Base-by-base conservation (phyloP, 495 filamentous ascomycete species). In the Lasiosphaeria hispida region DNA sequence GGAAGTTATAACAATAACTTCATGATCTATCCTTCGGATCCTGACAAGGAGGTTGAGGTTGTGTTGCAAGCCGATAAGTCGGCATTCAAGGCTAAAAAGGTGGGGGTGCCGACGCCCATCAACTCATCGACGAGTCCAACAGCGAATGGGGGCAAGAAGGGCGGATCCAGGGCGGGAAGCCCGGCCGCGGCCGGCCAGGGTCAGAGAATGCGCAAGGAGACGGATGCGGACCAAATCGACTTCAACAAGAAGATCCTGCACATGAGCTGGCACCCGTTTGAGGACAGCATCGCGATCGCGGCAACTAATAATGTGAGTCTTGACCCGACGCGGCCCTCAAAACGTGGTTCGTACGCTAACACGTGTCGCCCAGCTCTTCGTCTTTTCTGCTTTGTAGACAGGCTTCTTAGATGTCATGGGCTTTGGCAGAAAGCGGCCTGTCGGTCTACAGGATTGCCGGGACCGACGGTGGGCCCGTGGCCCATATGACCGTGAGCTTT, bases 241-340 rank as follows among this genome's bases (percentile, higher is more conserved):
- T 98, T 97, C 78, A 97, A 98, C 82, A 98, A 98, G 87, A 98
- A 98, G 85, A 98, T 98, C 71, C 69, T 98, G 72, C 94, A 98
- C 72, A 98, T 98, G 94, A 97, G 94, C 76, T 98, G 94, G 94
- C 94, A 98, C 85, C 94, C 94, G 47, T 96, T 91, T 70, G 94
- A 98, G 78, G 94, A 98, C 77, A 97, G 93, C 76, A 98, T 98
- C 79, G 94, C 94, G 42, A 98, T 98, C 81, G 94, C 94, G 58
- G 94, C 94, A 48, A 98, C 94, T 59, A 98, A 98, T 80, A 98
- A 98, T 75, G 94, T 97, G 75, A 87, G 91, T 82, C 11, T 41
- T 15, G 4, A 5, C 40, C 49, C 30, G 5, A 30, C 2, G 5
- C 23, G 23, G 23, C 8, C 36, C 14, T 52, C 17, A 49, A 7